Evolutionary conservation across 108 stramenopile genomes (phyloP).

Genomic region (Licmophora abbreviata): DNA sequence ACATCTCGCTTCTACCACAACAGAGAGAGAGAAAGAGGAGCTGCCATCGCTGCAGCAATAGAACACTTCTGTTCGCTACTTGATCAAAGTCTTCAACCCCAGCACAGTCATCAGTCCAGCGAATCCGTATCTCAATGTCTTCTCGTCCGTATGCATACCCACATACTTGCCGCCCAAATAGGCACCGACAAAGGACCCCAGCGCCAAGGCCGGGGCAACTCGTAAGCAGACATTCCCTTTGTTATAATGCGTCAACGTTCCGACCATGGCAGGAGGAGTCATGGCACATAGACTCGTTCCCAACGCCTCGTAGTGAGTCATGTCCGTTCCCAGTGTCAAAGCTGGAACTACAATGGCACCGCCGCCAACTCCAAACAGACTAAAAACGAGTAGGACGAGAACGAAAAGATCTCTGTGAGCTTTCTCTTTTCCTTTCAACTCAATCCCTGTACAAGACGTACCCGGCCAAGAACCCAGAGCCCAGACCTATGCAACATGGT

Average conservation of each 20-base stretch:
- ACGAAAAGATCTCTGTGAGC: too few relatives aligned
- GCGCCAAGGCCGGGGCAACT: slow-evolving; percentile 66
- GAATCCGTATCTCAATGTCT: slow-evolving; percentile 60
- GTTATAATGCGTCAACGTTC: slow-evolving; percentile 62
- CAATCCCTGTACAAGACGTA: too few relatives aligned
- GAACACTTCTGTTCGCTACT: too few relatives aligned
- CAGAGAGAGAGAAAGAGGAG: too few relatives aligned
- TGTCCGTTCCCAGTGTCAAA: slow-evolving; percentile 59
- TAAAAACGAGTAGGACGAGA: too few relatives aligned
- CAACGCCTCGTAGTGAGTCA: slow-evolving; percentile 80
- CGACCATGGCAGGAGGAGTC: slow-evolving; percentile 68
- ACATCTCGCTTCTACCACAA: too few relatives aligned
- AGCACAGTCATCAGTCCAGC: slow-evolving; percentile 59
- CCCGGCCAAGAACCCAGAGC: slow-evolving; percentile 69
- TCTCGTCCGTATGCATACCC: slow-evolving; percentile 53
- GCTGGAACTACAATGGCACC: slow-evolving; percentile 87
- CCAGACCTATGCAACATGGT: slow-evolving; percentile 35
- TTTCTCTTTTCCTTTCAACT: too few relatives aligned
- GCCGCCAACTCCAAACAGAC: slow-evolving; percentile 93
- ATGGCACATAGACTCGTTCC: slow-evolving; percentile 84
- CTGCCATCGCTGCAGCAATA: too few relatives aligned
- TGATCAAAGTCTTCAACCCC: slow-evolving; percentile 44
- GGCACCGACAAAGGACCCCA: slow-evolving; percentile 76
- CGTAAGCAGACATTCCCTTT: slow-evolving; percentile 67
- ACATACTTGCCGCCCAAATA: slow-evolving; percentile 69